Evolutionary conservation across 805 yeast genomes (phyloP), one percentile per base, ranked within the genome.

Genomic region (baker's yeast (Saccharomyces cerevisiae)): DNA sequence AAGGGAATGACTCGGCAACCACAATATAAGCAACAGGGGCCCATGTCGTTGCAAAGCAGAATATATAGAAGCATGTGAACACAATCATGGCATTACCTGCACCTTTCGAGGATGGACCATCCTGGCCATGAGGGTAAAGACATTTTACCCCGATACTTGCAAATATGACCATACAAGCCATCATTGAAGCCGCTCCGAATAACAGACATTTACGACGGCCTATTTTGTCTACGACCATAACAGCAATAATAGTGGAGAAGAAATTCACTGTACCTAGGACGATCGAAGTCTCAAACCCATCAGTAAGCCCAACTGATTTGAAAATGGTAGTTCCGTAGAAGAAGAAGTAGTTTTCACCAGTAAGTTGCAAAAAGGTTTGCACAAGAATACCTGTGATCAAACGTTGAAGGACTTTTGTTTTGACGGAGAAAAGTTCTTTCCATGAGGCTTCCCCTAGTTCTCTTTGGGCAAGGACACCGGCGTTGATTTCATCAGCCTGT

Each of bases 41-140:
- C 89, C 89, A 85, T 31, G 89, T 81, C 49, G 84, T 78, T 46
- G 89, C 89, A 62, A 84, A 84, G 75, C 76, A 81, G 79, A 84
- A 83, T 58, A 85, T 82, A 76, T 75, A 84, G 62, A 85, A 72
- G 74, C 88, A 83, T 32, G 89, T 77, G 62, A 85, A 76, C 71
- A 82, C 81, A 67, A 85, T 83, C 89, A 85, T 82, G 51, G 80
- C 83, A 66, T 82, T 72, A 71, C 89, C 90, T 48, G 84, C 80
- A 55, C 83, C 74, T 57, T 74, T 76, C 47, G 79, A 71, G 48
- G 82, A 74, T 46, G 62, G 63, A 27, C 57, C 50, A 66, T 73
- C 75, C 59, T 68, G 71, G 64, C 80, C 82, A 46, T 70, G 30
- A 48, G 75, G 70, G 53, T 73, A 70, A 49, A 73, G 59, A 26